Conservation (phyloP, 495 filamentous ascomycete genomes). For the Daldinia concentrica region DNA sequence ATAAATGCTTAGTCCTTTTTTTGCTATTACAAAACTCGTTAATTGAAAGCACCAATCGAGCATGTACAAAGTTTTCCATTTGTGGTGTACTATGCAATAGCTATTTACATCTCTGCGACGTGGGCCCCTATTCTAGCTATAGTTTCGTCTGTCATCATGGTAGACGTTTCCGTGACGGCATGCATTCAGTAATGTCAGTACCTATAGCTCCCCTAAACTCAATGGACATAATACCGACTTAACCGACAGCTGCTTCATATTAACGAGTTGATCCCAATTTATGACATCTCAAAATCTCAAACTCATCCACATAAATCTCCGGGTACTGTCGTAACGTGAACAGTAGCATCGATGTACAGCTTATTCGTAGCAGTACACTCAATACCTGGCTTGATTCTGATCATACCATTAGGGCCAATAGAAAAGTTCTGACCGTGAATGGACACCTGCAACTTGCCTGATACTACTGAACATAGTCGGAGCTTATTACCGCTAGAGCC, state of each 20-base stretch:
- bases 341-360: conserved; percentile 49
- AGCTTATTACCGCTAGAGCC: conserved; percentile 31
- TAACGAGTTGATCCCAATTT: not conserved
- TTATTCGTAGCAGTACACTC: conserved; percentile 44
- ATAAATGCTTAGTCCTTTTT: not conserved
- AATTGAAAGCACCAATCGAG: not conserved
- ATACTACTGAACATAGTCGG: conserved; percentile 48
- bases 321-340: conserved; percentile 46
- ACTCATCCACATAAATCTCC: conserved; percentile 25
- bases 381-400: conserved; percentile 44
- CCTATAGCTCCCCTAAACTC: not conserved
- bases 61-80: not conserved
- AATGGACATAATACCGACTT: not conserved
- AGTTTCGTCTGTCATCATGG: not conserved
- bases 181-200: not conserved
- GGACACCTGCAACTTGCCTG: conserved; percentile 49
- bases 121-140: not conserved
- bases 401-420: conserved; percentile 50
- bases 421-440: conserved; percentile 45
- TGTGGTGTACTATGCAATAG: not conserved
- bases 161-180: not conserved
- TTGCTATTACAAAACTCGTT: not conserved
- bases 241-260: not conserved
- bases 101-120: not conserved
- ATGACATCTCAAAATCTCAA: not conserved